A percentile compares a stretch with the other conserved stretches of the same genome.
Conservation (phyloP, 2,329 filamentous ascomycete genomes). For the Gnomoniopsis smithogilvyi region DNA sequence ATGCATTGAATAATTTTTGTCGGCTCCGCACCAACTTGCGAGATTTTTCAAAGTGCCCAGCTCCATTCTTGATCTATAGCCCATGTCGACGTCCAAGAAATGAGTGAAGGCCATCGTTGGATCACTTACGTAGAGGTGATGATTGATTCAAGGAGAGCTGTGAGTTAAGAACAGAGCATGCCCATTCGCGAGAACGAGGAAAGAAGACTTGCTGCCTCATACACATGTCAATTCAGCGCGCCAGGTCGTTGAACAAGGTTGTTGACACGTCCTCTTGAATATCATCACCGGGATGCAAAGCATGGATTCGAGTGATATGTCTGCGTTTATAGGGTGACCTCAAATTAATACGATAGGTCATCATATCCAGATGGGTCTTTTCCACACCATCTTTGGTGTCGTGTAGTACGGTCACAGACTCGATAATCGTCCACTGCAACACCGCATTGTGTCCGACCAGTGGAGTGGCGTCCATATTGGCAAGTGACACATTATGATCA, state of each 20-base stretch:
- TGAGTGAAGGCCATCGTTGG: too few relatives aligned
- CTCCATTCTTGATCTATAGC: too few relatives aligned
- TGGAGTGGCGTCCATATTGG: slow-evolving; percentile 72
- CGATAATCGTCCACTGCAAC: slow-evolving; percentile 71
- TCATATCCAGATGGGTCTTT: slow-evolving; percentile 82
- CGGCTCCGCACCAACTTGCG: slow-evolving; percentile 50
- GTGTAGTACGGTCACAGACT: slow-evolving; percentile 63
- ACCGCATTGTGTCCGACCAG: slow-evolving; percentile 79
- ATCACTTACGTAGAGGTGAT: slow-evolving; percentile 45
- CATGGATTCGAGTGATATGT: slow-evolving; percentile 63
- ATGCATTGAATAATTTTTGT: too few relatives aligned
- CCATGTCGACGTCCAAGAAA: slow-evolving; percentile 40
- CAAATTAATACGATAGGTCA: slow-evolving; percentile 77
- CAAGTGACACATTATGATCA: slow-evolving; percentile 69
- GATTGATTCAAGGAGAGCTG: slow-evolving; percentile 60
- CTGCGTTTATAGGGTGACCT: slow-evolving; percentile 76
- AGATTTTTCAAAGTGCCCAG: too few relatives aligned
- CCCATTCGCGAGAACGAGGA: slow-evolving; percentile 61
- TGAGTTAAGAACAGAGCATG: slow-evolving; percentile 61
- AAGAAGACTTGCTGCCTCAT: slow-evolving; percentile 79
- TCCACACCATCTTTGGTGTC: slow-evolving; percentile 66
- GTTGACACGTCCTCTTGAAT: slow-evolving; percentile 82
- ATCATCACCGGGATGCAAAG: slow-evolving; percentile 64
- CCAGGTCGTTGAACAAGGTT: slow-evolving; percentile 80
- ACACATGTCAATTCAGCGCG: slow-evolving; percentile 87